phyloP scores from a whole-genome alignment of 768 basidiomycete species.

The Psilocybe tampanensis region DNA sequence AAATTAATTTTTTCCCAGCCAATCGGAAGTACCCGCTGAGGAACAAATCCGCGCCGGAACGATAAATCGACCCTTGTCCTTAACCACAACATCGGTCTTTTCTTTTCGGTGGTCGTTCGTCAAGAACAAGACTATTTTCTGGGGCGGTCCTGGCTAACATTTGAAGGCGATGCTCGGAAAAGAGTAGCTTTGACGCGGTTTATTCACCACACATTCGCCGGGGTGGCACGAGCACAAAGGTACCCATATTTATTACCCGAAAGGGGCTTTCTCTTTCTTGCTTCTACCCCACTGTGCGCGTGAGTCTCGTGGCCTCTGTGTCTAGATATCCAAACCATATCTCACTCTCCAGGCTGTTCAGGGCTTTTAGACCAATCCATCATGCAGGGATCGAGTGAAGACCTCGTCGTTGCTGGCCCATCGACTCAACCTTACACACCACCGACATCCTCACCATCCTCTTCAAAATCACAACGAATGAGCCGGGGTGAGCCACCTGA shows the following conservation, averaged over 20 bases:
- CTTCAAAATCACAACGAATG: not conserved
- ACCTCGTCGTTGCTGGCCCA: slow-evolving; percentile 1
- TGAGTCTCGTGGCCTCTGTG: slow-evolving; percentile 3
- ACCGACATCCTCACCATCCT: not conserved
- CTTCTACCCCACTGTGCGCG: slow-evolving; percentile 17
- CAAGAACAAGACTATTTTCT: not conserved
- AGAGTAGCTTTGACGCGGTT: not conserved
- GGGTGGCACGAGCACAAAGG: slow-evolving; percentile 15
- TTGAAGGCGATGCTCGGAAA: not conserved
- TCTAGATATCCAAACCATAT: no score
- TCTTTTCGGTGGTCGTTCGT: not conserved
- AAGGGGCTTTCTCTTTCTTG: slow-evolving; percentile 18
- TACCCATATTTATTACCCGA: slow-evolving; percentile 14
- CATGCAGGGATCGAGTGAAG: not conserved
- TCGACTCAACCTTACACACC: not conserved
- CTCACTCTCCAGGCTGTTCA: not conserved
- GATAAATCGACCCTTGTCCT: no score
- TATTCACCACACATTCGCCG: not conserved
- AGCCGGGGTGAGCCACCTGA: not conserved
- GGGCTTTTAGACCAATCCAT: not conserved
- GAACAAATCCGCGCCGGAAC: no score
- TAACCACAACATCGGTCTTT: not conserved
- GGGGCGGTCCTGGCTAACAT: not conserved
- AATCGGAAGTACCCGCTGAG: no score
- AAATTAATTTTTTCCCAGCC: no score